Base-by-base conservation (phyloP, 75 land plant species). In the Larix kaempferi region DNA sequence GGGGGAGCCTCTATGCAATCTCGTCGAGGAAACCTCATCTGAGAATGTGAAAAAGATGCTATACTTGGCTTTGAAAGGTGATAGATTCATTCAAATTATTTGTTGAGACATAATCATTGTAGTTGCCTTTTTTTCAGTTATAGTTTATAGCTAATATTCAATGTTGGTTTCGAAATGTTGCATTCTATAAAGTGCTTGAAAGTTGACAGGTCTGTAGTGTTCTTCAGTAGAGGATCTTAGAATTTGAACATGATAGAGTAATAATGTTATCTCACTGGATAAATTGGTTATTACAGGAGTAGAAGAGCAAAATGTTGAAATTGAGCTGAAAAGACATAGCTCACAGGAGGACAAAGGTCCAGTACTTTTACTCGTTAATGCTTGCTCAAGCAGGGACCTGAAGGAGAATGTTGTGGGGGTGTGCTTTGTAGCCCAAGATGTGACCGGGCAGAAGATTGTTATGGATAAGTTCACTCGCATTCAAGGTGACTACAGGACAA, bases 351-450 rank as follows among this genome's bases (percentile, higher is more conserved):
- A 89, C 11, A 82, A 81, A 22, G 89, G 86, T 10, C 88, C 94
- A 21, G 88, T 95, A 71, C 87, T 86, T 26, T 77, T 95, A 77
- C 72, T 95, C 39, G 99, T 95, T 13, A 95, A 95, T 83, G 99
- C 99, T 71, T 95, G 99, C 79, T 88, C 94, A 11, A 93, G 93
- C 81, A 80, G 90, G 81, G 99, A 95, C 75, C 86, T 95, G 12
- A 72, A 86, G 13, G 87, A 90, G 55, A 90, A 84, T 86, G 93
- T 95, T 72, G 89, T 95, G 23, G 99, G 99, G 4, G 97, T 92
- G 17, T 95, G 99, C 66, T 95, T 95, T 76, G 91, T 95, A 33
- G 99, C 98, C 7, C 99, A 95, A 81, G 99, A 95, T 85, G 87
- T 95, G 78, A 95, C 99, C 33, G 83, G 83, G 19, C 92, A 95